phyloP scores from a whole-genome alignment of 225 moss, liverwort and hornwort species.

The Sphagnum tenellum region DNA sequence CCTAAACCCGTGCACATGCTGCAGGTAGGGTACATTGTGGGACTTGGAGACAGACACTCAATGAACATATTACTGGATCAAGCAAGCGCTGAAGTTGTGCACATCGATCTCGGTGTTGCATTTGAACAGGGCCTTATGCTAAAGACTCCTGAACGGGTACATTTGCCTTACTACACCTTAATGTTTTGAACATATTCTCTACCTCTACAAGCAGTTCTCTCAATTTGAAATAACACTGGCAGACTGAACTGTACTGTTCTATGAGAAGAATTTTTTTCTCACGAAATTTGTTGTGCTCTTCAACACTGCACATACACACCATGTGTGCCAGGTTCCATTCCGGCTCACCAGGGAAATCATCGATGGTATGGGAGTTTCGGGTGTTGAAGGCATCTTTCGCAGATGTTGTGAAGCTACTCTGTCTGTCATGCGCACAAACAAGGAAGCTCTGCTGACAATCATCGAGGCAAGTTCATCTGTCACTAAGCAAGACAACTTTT shows the following conservation, averaged over 20 bases:
- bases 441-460: constrained; percentile 90
- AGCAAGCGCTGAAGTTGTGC: constrained; percentile 88
- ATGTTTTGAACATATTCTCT: not conserved
- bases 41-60: constrained; percentile 97
- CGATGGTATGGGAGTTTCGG: constrained; percentile 96
- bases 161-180: too few relatives aligned
- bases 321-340: constrained; percentile 66
- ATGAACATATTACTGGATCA: constrained; percentile 89
- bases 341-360: constrained; percentile 92
- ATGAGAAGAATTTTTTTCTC: not conserved
- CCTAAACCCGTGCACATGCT: not conserved
- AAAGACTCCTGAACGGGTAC: constrained; percentile 94
- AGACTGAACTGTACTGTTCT: not conserved
- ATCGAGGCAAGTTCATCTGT: constrained; percentile 50
- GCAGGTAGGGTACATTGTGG: constrained; percentile 96
- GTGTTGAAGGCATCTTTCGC: constrained; percentile 91
- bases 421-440: constrained; percentile 84
- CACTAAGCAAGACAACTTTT: too few relatives aligned
- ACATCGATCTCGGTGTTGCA: constrained; percentile 94
- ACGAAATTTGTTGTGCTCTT: not conserved
- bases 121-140: constrained; percentile 98
- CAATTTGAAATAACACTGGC: not conserved
- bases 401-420: constrained; percentile 97
- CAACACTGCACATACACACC: not conserved
- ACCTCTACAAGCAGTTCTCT: not conserved